Base-by-base conservation (phyloP, 2,329 filamentous ascomycete genomes). In the Sporothrix schenckii region DNA sequence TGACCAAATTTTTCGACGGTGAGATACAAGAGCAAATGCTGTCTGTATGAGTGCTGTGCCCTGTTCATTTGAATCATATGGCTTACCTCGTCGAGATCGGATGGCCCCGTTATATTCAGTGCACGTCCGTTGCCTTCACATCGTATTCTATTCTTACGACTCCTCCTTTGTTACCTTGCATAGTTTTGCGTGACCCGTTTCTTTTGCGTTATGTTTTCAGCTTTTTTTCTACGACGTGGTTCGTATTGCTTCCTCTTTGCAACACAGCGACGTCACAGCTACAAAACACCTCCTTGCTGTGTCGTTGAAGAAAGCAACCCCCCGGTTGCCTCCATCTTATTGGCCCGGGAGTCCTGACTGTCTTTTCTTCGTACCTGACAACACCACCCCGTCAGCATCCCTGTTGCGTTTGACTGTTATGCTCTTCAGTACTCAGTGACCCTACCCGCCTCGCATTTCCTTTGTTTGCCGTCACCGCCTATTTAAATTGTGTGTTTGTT, bases 391-490 rank as follows among this genome's bases (percentile, higher is more conserved):
- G 11, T 3, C 47, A 3, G 10, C 19, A 52, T 24, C n/a, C n/a
- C 0, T 24, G 9, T n/a, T 14, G 7, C 50, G 50, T 56, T 56
- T 67, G 50, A 47, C 19, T 16, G 6, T 63, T n/a, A 47, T 3
- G 21, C 21, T 41, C 19, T 13, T 24, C 19, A 7, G n/a, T 50
- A 5, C 30, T 14, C n/a, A 34, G 10, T 41, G 19, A 21, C 19
- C n/a, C n/a, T 5, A 16, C 66, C 58, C 66, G 41, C 21, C 54
- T 58, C 66, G 13, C 34, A 14, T 34, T 68, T 27, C 66, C 52
- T 58, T 68, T 68, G 66, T 58, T 21, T 63, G n/a, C 27, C 27
- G 24, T 68, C 66, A 68, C 66, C 66, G 52, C 58, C 66, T 68
- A 52, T 68, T 68, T 68, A 4, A 44, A 13, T 21, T 5, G n/a